Conservation (phyloP, 2,329 filamentous ascomycete species). For the Botrytis paeoniae region DNA sequence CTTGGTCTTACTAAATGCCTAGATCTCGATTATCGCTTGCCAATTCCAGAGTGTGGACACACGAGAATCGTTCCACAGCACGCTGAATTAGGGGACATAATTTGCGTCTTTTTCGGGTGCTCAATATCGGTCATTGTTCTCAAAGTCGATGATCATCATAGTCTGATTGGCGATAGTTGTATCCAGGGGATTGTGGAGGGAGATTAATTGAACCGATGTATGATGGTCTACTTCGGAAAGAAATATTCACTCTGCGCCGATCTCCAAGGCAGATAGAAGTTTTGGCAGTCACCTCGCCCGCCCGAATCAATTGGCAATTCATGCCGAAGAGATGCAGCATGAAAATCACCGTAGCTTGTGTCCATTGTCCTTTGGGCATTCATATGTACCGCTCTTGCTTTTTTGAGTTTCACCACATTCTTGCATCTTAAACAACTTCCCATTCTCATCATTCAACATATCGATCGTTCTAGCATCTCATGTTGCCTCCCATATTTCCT, state of each 20-base stretch:
- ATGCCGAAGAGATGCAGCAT: not conserved
- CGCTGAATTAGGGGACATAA: too few relatives aligned
- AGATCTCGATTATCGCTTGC: too few relatives aligned
- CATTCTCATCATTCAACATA: not conserved
- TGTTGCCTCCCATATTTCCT: not conserved
- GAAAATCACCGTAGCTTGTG: not conserved
- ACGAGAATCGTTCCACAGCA: too few relatives aligned
- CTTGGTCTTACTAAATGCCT: rapidly evolving
- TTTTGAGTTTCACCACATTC: not conserved
- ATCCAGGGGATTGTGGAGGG: not conserved
- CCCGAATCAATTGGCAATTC: not conserved
- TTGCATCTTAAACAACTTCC: not conserved
- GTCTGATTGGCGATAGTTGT: too few relatives aligned
- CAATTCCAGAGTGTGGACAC: too few relatives aligned
- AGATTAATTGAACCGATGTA: constrained; percentile 17
- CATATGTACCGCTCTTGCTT: not conserved
- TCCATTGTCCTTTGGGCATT: not conserved
- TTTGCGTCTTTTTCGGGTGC: too few relatives aligned
- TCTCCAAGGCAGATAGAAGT: too few relatives aligned
- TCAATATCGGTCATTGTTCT: too few relatives aligned
- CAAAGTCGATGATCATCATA: too few relatives aligned
- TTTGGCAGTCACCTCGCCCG: not conserved
- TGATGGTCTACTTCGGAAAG: not conserved
- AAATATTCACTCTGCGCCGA: too few relatives aligned
- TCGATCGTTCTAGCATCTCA: not conserved